Evolutionary conservation across 768 basidiomycete genomes (phyloP), one percentile per base, ranked within the genome.

Genomic region (Lyophyllum semitale): DNA sequence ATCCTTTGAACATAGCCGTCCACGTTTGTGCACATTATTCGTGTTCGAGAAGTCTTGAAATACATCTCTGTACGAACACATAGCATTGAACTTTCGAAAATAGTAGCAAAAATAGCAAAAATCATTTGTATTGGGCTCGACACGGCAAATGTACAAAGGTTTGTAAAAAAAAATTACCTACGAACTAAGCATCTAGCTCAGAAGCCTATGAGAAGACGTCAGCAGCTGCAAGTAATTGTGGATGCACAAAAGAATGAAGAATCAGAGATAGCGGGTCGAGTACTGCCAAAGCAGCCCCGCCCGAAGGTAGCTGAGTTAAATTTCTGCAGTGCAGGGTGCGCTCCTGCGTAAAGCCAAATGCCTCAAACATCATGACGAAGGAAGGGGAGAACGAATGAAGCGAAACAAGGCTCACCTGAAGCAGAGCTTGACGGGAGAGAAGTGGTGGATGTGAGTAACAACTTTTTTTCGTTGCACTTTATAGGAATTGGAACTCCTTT

Each of bases 301-400:
- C 83, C 83, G 87, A 89, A 91, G 89, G 89, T 91, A 91, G 89
- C 88, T 91, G 89, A 91, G 89, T 83, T 89, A 79, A 68, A 62
- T 84, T 87, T 91, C 89, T 88, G 85, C 89, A 91, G 71, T 77
- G 87, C 85, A 82, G 81, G 83, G 72, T 61, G 64, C 78, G 64
- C 68, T 70, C 81, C 77, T 75, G 83, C 88, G 62, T 91, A 89
- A 90, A 90, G 89, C 89, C 88, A 91, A 90, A 90, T 91, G 89
- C 89, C 89, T 91, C 89, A 89, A 89, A 85, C 88, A 91, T 91
- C 89, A 87, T 84, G 62, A 44, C 51, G 29, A 44, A 48, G 27
- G 23, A 42, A 38, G 27, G 30, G 46, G 53, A 58, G 25, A 29
- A 60, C 56, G 26, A 55, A 40, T 43, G n/a, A 18, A 3, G 9